These are phyloP conservation scores for Apium graveolens DNA, from an alignment of 129 eudicot genomes.

Conservation along the genomic window DNA sequence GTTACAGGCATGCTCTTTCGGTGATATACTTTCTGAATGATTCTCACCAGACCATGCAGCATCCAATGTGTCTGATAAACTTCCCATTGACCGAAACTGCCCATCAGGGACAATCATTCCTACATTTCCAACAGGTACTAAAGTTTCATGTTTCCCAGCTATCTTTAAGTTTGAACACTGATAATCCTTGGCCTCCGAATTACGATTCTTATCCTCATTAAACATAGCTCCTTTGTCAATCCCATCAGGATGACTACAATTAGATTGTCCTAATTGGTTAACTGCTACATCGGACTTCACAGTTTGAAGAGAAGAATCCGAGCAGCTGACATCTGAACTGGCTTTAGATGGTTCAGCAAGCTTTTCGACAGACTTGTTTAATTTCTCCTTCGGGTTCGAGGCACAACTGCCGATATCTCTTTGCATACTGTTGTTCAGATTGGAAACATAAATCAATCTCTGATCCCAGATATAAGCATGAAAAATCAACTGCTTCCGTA, in stretches of 20 bases:
- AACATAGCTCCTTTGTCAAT: slow-evolving; percentile 8
- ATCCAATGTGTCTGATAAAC: slow-evolving; percentile 39
- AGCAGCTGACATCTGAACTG: slow-evolving; percentile 21
- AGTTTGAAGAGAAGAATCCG: slow-evolving; percentile 23
- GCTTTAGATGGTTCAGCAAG: slow-evolving; percentile 16
- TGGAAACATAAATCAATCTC: slow-evolving; percentile 27
- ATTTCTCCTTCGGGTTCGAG: slow-evolving; percentile 19
- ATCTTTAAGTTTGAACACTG: slow-evolving; percentile 10
- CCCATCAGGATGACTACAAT: slow-evolving; percentile 7
- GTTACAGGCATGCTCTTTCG: slow-evolving; percentile 12
- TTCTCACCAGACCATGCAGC: slow-evolving; percentile 49
- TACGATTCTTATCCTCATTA: slow-evolving; percentile 11
- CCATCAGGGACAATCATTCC: slow-evolving; percentile 32
- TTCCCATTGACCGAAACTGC: slow-evolving; percentile 16
- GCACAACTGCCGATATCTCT: slow-evolving; percentile 10
- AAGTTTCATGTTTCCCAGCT: slow-evolving; percentile 4
- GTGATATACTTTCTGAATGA: slow-evolving; percentile 7
- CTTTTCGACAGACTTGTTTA: slow-evolving; percentile 16
- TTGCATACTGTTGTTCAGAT: slow-evolving; percentile 1
- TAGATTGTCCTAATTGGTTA: slow-evolving; percentile 10
- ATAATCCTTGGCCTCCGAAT: slow-evolving; percentile 6
- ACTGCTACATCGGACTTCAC: slow-evolving; percentile 3
- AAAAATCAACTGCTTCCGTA: slow-evolving; percentile 35
- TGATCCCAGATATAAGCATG: slow-evolving; percentile 52
- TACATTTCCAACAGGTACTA: slow-evolving; percentile 13